Percentiles rank a stretch among this genome's conserved stretches.
Conservation (phyloP, 106 monocot species). For the Dendrobium officinale region DNA sequence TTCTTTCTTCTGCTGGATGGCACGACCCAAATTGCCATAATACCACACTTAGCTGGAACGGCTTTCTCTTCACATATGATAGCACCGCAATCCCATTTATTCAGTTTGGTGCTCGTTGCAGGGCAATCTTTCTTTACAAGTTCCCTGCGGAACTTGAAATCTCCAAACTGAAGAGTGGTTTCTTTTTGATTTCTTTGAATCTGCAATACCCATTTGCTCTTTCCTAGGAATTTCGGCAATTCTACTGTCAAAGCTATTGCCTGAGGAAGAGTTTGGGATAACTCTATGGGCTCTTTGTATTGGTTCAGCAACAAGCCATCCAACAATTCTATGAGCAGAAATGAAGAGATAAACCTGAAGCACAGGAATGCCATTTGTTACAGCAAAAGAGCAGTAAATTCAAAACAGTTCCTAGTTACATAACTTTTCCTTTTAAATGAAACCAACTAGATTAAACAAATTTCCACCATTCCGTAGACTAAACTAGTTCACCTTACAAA, state of each 20-base stretch:
- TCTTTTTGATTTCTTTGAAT: conserved; percentile 2
- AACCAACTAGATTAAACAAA: not conserved
- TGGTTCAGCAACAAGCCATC: conserved; percentile 77
- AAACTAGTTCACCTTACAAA: conserved; percentile 55
- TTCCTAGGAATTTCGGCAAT: not conserved
- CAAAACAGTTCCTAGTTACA: not conserved
- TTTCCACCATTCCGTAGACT: not conserved
- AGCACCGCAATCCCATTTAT: conserved; percentile 44
- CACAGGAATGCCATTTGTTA: not conserved
- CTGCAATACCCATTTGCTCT: not conserved
- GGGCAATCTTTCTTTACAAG: conserved; percentile 17
- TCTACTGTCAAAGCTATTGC: not conserved
- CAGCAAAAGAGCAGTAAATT: not conserved
- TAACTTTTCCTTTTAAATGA: no score
- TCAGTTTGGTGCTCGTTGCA: conserved; percentile 4
- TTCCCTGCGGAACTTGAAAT: conserved; percentile 58
- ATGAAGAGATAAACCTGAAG: conserved; percentile 64
- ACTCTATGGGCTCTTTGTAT: conserved; percentile 69
- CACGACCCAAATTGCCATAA: conserved; percentile 23
- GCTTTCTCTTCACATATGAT: conserved; percentile 61
- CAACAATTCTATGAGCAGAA: conserved; percentile 54
- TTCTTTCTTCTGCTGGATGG: conserved; percentile 13
- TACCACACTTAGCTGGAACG: conserved; percentile 34
- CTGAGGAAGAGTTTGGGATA: conserved; percentile 17
- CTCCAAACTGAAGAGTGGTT: conserved; percentile 52